Conservation (phyloP, 2,329 filamentous ascomycete genomes). For the Bisporella sp. region DNA sequence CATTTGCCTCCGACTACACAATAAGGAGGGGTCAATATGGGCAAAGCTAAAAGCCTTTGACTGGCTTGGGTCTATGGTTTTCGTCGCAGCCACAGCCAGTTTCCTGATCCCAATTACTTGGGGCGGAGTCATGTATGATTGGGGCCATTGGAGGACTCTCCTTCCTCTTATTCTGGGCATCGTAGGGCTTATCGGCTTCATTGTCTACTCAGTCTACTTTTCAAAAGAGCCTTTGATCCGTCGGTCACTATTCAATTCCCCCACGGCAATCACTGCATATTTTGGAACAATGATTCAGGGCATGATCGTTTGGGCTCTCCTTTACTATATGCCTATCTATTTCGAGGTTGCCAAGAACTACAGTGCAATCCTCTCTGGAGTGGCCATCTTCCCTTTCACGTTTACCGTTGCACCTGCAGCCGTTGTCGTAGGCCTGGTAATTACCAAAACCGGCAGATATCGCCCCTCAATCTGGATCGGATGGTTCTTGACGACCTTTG, state of each 20-base stretch:
- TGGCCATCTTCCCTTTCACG: conserved; percentile 50
- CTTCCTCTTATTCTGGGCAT: conserved; percentile 51
- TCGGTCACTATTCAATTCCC: conserved; percentile 33
- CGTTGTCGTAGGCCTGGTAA: conserved; percentile 46
- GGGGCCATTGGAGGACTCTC: conserved; percentile 53
- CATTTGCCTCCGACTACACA: conserved; percentile 15
- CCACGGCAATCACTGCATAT: conserved; percentile 43
- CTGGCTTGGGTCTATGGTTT: conserved; percentile 54
- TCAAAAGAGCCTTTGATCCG: conserved; percentile 28
- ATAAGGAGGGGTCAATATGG: conserved; percentile 14
- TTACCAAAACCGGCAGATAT: conserved; percentile 49
- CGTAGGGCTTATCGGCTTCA: conserved; percentile 42
- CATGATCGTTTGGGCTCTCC: conserved; percentile 41
- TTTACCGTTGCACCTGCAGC: conserved; percentile 53
- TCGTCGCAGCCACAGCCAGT: conserved; percentile 48
- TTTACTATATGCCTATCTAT: conserved; percentile 47
- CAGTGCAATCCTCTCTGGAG: conserved; percentile 41
- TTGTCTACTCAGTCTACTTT: conserved; percentile 39
- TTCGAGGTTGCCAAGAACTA: conserved; percentile 44
- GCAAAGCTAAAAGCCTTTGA: conserved; percentile 37
- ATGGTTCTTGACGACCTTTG: conserved; percentile 51
- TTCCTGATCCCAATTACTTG: conserved; percentile 56
- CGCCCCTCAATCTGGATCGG: conserved; percentile 43
- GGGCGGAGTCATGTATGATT: conserved; percentile 56
- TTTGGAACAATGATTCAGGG: conserved; percentile 47